Base-by-base conservation (phyloP, 2,329 filamentous ascomycete species). In the Fusarium globosum region DNA sequence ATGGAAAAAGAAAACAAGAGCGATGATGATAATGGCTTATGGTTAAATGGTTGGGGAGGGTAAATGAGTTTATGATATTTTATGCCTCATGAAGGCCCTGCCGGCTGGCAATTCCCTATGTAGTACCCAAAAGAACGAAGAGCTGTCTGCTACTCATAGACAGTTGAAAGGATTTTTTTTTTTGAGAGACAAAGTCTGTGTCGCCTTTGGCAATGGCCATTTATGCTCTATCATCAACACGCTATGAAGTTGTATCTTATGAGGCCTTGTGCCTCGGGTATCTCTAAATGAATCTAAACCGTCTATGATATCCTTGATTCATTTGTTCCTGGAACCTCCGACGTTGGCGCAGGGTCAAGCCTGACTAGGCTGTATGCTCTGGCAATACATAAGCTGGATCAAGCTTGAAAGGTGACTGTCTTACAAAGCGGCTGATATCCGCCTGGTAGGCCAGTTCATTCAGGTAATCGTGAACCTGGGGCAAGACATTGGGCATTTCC, bases 351-450 rank as follows among this genome's bases (percentile, higher is more conserved):
- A 36, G n/a, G 38, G 13, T 28, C 61, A 35, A 38, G 28, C 26
- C 13, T 62, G 33, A 21, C 16, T 45, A 36, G 43, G 26, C 58
- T n/a, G 52, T 36, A 13, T 20, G 26, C 21, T 41, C 46, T 26
- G 60, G 60, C 23, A 78, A 43, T 20, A 59, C 55, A 61, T 82
- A 83, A 11, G 36, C 51, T 2, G 78, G 72, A 38, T 83, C 75
- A 20, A 85, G 77, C 45, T 76, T 77, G 72, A 92, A 92, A 1
- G 89, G 88, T 11, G 80, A 77, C 12, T 75, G 79, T 35, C 85
- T 83, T 39, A 93, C 89, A 72, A 87, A 93, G 14, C 86, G 83
- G 77, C 91, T 93, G 33, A 94, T 86, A 77, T 95, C 88, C 5
- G 78, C 77, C 79, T 90, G 87, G 67, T 82, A 81, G 53, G 86